phyloP scores from a whole-genome alignment of 306 rosid genomes.

The Cucurbita ficifolia region DNA sequence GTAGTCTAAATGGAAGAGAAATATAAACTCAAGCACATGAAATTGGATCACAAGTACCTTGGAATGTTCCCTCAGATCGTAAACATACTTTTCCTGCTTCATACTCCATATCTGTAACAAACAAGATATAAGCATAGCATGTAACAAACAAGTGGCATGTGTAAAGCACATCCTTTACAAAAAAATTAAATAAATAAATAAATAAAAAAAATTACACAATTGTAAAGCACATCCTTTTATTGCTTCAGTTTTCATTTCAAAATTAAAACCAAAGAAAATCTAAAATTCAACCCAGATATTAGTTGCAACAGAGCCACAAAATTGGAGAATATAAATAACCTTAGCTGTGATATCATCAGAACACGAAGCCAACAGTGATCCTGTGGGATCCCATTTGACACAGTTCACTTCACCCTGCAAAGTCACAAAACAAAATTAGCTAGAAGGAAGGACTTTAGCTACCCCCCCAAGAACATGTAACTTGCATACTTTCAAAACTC shows the following conservation, averaged over 20 bases:
- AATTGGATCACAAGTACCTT: conserved; percentile 32
- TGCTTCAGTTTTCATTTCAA: background rate
- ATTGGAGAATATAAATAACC: conserved; percentile 27
- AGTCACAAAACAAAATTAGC: conserved; percentile 6
- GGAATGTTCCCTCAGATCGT: conserved; percentile 80
- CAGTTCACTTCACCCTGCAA: conserved; percentile 90
- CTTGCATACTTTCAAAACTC: background rate
- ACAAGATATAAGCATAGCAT: background rate
- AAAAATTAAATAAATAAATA: no score
- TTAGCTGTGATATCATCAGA: conserved; percentile 89
- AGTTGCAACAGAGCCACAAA: background rate
- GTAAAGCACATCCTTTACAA: background rate
- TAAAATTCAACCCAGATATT: background rate
- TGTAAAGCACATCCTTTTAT: background rate
- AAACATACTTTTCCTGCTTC: conserved; percentile 73
- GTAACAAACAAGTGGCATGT: background rate
- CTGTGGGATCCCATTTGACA: conserved; percentile 98
- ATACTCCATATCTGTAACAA: conserved; percentile 77
- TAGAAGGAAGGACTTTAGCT: no score
- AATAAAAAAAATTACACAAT: no score
- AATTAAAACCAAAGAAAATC: background rate
- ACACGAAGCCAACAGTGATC: conserved; percentile 80
- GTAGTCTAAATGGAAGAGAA: conserved; percentile 1
- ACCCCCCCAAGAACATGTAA: background rate
- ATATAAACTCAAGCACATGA: background rate